phyloP scores from a whole-genome alignment of 2,329 filamentous ascomycete species.

The Bipolaris bicolor region DNA sequence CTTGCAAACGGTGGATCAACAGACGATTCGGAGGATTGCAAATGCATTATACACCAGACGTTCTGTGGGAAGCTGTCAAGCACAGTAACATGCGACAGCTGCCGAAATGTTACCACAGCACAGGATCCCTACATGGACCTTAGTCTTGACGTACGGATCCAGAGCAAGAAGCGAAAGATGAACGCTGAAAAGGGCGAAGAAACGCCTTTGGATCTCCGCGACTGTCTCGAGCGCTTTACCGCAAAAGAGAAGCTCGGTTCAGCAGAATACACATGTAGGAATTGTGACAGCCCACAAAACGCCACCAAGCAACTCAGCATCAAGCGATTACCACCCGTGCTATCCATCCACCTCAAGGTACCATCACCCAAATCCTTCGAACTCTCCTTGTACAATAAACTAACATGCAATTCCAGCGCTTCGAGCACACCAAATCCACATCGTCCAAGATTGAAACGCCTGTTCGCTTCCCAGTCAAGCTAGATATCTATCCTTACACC shows the following conservation, averaged over 20 bases:
- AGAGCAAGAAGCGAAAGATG: constrained; percentile 69
- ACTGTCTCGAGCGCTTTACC: constrained; percentile 86
- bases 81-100: constrained; percentile 89
- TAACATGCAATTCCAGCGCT: constrained; percentile 55
- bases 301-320: constrained; percentile 85
- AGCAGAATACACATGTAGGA: constrained; percentile 85
- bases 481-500: constrained; percentile 92
- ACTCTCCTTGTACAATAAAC: neutral
- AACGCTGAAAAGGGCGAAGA: constrained; percentile 45
- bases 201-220: constrained; percentile 51
- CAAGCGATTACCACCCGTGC: constrained; percentile 82
- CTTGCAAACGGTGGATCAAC: constrained; percentile 69
- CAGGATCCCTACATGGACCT: constrained; percentile 91
- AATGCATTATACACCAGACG: constrained; percentile 91
- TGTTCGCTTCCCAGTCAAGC: constrained; percentile 81
- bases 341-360: constrained; percentile 93
- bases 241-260: constrained; percentile 74
- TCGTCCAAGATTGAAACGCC: constrained; percentile 88
- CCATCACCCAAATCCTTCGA: constrained; percentile 23
- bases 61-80: constrained; percentile 93
- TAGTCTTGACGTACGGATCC: constrained; percentile 80
- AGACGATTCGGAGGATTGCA: constrained; percentile 61
- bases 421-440: constrained; percentile 76
- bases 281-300: constrained; percentile 75
- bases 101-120: constrained; percentile 79